Conservation (phyloP, 805 yeast genomes). For the Saccharomycopsis capsularis region DNA sequence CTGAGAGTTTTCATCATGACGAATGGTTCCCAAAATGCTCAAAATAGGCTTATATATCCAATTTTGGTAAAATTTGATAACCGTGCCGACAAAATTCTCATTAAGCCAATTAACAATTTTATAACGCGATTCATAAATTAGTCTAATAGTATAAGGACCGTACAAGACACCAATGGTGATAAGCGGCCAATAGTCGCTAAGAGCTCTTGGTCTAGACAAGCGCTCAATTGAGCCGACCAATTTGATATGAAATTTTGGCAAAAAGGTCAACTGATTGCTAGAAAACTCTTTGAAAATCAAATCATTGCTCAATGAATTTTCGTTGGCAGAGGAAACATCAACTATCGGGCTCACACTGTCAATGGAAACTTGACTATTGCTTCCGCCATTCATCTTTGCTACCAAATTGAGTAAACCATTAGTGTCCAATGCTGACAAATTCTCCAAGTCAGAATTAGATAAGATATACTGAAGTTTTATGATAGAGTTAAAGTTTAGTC, state of each 20-base stretch:
- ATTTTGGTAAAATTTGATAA: slow-evolving; percentile 59
- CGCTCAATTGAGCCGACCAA: background rate
- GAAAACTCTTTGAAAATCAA: background rate
- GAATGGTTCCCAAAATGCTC: slow-evolving; percentile 69
- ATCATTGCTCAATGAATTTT: background rate
- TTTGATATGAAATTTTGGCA: background rate
- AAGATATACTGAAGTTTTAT: background rate
- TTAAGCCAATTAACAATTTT: slow-evolving; percentile 51
- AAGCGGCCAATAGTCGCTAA: slow-evolving; percentile 63
- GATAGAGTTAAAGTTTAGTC: background rate
- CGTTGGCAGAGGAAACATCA: background rate
- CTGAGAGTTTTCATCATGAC: slow-evolving; percentile 70
- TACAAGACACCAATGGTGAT: slow-evolving; percentile 35
- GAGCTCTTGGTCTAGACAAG: slow-evolving; percentile 31
- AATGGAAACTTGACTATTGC: too few species aligned
- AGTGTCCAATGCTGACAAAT: slow-evolving; percentile 4
- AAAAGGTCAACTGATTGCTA: background rate
- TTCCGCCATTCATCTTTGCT: background rate
- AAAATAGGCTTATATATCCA: slow-evolving; percentile 78
- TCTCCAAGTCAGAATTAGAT: background rate
- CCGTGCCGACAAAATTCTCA: slow-evolving; percentile 56
- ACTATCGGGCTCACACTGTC: background rate
- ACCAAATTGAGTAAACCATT: background rate
- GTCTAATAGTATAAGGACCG: slow-evolving; percentile 45
- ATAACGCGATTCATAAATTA: slow-evolving; percentile 43